Percentiles rank a stretch among this genome's conserved stretches.
phyloP scores from a whole-genome alignment of 2,329 filamentous ascomycete genomes.

The Cercospora citrullina region DNA sequence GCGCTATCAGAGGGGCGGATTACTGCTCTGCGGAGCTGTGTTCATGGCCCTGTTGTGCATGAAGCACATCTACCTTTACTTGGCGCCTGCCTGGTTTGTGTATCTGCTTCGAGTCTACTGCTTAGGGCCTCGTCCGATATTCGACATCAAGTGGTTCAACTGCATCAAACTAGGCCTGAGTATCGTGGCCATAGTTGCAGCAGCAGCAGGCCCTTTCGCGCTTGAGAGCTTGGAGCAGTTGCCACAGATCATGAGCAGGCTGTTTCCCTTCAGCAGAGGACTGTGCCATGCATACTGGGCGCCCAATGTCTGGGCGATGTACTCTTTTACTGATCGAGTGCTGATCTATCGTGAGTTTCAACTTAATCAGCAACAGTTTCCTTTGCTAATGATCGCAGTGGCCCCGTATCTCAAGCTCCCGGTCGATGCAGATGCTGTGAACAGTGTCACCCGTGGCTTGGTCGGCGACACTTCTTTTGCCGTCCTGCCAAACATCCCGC shows the following conservation, averaged over 20 bases:
- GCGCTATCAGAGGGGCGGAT: slow-evolving; percentile 65
- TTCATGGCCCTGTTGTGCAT: slow-evolving; percentile 87
- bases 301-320: slow-evolving; percentile 94
- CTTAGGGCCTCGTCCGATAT: slow-evolving; percentile 72
- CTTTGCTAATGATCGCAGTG: slow-evolving; percentile 51
- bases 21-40: slow-evolving; percentile 75
- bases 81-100: slow-evolving; percentile 93
- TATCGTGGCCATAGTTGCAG: slow-evolving; percentile 68
- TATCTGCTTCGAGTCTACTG: slow-evolving; percentile 90
- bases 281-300: slow-evolving; percentile 99
- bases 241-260: slow-evolving; percentile 74
- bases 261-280: slow-evolving; percentile 93
- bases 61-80: slow-evolving; percentile 97
- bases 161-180: slow-evolving; percentile 77
- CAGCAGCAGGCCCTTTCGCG: slow-evolving; percentile 88
- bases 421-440: slow-evolving; percentile 71
- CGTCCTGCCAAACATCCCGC: slow-evolving; percentile 82
- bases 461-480: slow-evolving; percentile 94
- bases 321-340: slow-evolving; percentile 83
- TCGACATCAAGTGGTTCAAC: slow-evolving; percentile 75
- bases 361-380: no score
- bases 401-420: slow-evolving; percentile 76
- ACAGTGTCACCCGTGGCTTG: slow-evolving; percentile 87
- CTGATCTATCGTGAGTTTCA: slow-evolving; percentile 67
- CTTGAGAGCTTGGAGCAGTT: slow-evolving; percentile 66